Evolutionary conservation across 768 basidiomycete genomes (phyloP), one percentile per base, ranked within the genome.

Genomic region (Cantharellus anzutake): DNA sequence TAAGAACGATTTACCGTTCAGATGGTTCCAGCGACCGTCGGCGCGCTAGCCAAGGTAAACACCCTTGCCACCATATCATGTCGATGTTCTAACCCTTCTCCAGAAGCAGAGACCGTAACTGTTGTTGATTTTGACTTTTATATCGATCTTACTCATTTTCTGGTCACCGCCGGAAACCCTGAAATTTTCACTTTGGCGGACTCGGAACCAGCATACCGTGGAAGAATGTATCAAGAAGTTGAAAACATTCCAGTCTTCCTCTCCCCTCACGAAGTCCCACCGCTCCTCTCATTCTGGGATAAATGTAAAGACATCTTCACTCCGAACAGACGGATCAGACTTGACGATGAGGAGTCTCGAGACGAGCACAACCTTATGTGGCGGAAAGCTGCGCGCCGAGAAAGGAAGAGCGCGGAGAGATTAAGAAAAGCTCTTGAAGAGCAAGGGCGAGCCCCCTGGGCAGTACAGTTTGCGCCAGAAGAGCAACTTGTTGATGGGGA

Each of bases 41-140:
- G 20, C 20, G 20, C 20, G 20, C 20, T 29, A 29, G 20, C 20
- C 20, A 29, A 29, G 20, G 20, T 29, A 29, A 29, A 29, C 20
- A 29, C 20, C 20, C 20, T 29, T 29, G 20, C 20, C 20, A 29
- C 20, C 20, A 29, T 29, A 29, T 29, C 20, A 29, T 29, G 20
- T 29, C 20, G 20, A 29, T 29, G 20, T 29, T 29, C 29, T 11
- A 48, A 11, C 44, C 66, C 5, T 67, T 68, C 38, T 70, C 66
- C 11, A 70, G 83, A 85, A 61, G 66, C 68, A n/a, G 77, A 82
- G 66, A 76, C 74, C 4, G 80, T 81, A 62, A 78, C 71, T 0
- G 71, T 86, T 50, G 73, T 75, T 29, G 84, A 86, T 65, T 86
- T 86, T 64, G 77, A 83, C 65, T 86, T 86, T 67, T 73, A 67